A percentile compares a stretch with the other conserved stretches of the same genome.
Conservation (phyloP, 495 filamentous ascomycete genomes). For the Pseudotulostoma volvatum region DNA sequence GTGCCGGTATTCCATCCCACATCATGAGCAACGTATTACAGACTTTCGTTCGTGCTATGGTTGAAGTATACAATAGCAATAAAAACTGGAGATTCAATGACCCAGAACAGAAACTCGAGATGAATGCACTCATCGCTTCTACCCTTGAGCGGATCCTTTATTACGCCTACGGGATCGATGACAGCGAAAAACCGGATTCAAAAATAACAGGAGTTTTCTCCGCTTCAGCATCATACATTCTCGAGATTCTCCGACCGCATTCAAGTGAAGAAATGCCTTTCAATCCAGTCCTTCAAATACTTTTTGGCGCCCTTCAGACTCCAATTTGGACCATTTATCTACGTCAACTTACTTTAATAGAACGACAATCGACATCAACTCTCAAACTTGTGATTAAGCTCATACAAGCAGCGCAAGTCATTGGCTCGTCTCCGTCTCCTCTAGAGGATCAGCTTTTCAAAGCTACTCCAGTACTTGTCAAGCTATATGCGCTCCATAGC, state of each 20-base stretch:
- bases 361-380: constrained; percentile 44
- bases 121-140: constrained; percentile 40
- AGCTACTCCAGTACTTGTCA: constrained; percentile 52
- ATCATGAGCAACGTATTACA: constrained; percentile 55
- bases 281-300: constrained; percentile 57
- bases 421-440: constrained; percentile 40
- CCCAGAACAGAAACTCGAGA: constrained; percentile 44
- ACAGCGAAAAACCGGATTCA: constrained; percentile 29
- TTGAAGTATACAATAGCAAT: constrained; percentile 71
- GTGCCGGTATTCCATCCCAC: constrained; percentile 59
- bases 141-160: constrained; percentile 56
- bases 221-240: constrained; percentile 53
- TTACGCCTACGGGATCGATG: constrained; percentile 58
- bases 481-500: constrained; percentile 59
- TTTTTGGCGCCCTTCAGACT: constrained; percentile 48
- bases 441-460: constrained; percentile 72
- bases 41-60: constrained; percentile 51
- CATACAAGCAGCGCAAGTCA: constrained; percentile 48
- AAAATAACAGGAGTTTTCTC: constrained; percentile 50
- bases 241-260: constrained; percentile 57
- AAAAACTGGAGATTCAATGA: constrained; percentile 66
- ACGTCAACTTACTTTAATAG: constrained; percentile 37
- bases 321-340: constrained; percentile 48
- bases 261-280: constrained; percentile 53
- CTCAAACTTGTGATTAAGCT: constrained; percentile 51